Percentiles rank a stretch among this genome's conserved stretches.
phyloP scores from a whole-genome alignment of 192 early-diverging fungal genomes.

The Coemansia sp. region DNA sequence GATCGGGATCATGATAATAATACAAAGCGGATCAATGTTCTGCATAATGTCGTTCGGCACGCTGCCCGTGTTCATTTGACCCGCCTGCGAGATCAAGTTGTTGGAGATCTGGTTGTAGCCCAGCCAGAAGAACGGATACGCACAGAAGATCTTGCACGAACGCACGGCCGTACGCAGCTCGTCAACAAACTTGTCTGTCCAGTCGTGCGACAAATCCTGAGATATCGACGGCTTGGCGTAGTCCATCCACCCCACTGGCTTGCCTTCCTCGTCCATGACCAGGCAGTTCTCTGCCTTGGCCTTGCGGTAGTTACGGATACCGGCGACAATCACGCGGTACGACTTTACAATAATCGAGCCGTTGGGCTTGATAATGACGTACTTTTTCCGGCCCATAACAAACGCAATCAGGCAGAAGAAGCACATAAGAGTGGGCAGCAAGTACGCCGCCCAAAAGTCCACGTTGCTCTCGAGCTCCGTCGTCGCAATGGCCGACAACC shows the following conservation, averaged over 20 bases:
- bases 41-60: slow-evolving; percentile 67
- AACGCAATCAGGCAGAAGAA: slow-evolving; percentile 58
- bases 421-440: slow-evolving; percentile 62
- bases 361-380: slow-evolving; percentile 57
- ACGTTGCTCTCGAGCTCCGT: slow-evolving; percentile 59
- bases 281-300: slow-evolving; percentile 37
- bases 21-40: slow-evolving; percentile 60
- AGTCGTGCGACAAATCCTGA: slow-evolving; percentile 35
- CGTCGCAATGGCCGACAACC: slow-evolving; percentile 60
- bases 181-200: slow-evolving; percentile 74
- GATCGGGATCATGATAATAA: slow-evolving; percentile 60
- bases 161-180: slow-evolving; percentile 61
- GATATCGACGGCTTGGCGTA: slow-evolving; percentile 61
- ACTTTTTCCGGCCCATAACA: slow-evolving; percentile 55
- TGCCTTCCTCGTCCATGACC: slow-evolving; percentile 28
- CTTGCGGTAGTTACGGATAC: slow-evolving; percentile 30
- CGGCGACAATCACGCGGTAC: slow-evolving; percentile 33
- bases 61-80: slow-evolving; percentile 58
- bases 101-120: slow-evolving; percentile 67
- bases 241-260: slow-evolving; percentile 53
- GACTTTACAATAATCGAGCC: slow-evolving; percentile 60
- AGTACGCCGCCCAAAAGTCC: slow-evolving; percentile 60
- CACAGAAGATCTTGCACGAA: slow-evolving; percentile 69
- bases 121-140: slow-evolving; percentile 76
- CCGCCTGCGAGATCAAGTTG: slow-evolving; percentile 64